Evolutionary conservation across 2,329 filamentous ascomycete genomes (phyloP), one percentile per base, ranked within the genome.

Genomic region (Sporothrix variecibatus): DNA sequence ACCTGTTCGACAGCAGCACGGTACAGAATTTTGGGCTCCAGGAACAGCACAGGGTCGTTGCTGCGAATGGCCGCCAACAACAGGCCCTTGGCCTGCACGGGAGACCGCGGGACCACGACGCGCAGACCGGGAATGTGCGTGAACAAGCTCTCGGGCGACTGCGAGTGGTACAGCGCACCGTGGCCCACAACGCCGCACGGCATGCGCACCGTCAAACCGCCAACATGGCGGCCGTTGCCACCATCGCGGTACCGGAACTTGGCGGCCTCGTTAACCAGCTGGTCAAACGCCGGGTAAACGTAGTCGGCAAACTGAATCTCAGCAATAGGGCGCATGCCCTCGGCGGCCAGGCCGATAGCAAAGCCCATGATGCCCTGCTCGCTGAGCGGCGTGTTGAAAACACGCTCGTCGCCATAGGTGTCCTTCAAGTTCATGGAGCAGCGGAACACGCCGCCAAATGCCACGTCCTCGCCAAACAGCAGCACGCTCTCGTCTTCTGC

Each of bases 231-330:
- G 0, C 87, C 87, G 71, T 86, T 86, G 23, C 79, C 76, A 0
- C 90, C 90, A 69, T 92, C 92, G 68, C 94, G 88, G 82, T 94
- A 98, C 73, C 95, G 87, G 79, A 93, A 92, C 83, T 97, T 97
- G 75, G 94, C 93, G 0, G 93, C 94, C 83, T 98, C 94, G 79
- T 97, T 97, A 80, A 97, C 94, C 43, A 98, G 88, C 84, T 98
- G 94, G 80, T 98, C 94, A 79, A 97, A 97, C 0, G 95, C 94
- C 2, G 95, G 95, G 81, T 91, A 97, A 72, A 97, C 91, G 81
- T 98, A 98, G 81, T 98, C 95, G 75, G 95, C 95, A 80, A 98
- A 98, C 81, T 98, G 95, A 73, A 98, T 94, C 85, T 99, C 96
- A 0, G 95, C 95, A 31, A 98, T 89, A 0, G 96, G 94, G 74